Evolutionary conservation across 805 yeast genomes (phyloP), one percentile per base, ranked within the genome.

Genomic region (Pichia exigua): DNA sequence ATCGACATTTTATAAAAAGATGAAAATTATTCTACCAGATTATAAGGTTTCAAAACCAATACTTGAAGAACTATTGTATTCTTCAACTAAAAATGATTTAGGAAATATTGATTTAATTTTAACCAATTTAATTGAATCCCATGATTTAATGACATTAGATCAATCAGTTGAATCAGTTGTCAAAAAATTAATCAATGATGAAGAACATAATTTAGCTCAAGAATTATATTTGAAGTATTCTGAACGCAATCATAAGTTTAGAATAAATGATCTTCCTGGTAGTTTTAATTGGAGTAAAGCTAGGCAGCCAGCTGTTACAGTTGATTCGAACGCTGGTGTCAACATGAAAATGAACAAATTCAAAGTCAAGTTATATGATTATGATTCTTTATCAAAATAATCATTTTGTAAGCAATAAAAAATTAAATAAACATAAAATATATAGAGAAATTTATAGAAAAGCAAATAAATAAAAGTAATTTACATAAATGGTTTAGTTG

Each of bases 321-420:
- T 41, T 39, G 54, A 42, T 44, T 38, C 43, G 17, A 48, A 45
- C 27, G 54, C 52, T 21, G 57, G 48, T 17, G 47, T 55, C 2
- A 55, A 55, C 18, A 52, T 54, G 32, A 58, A 53, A 44, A 49
- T 58, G 18, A 53, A 57, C 44, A 56, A 52, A 15, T 46, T 41
- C 26, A 54, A 54, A 40, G 54, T 59, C n/a, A 57, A 54, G 41
- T 32, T 59, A n/a, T 57, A 54, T 27, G 61, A 59, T 40, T 52
- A 56, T 41, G 59, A 54, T 27, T 41, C 48, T 9, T 48, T 56
- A 21, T 53, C 48, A 39, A 47, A 47, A n/a, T 41, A 41, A 41
- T 13, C 18, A 22, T 12, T 13, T 12, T n/a, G 27, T 27, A 40
- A 15, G 27, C 10, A 40, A 15, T 18, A 21, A 10, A 20, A 27